Conservation (phyloP, 2,329 filamentous ascomycete genomes). For the Lecanicillium sp. region DNA sequence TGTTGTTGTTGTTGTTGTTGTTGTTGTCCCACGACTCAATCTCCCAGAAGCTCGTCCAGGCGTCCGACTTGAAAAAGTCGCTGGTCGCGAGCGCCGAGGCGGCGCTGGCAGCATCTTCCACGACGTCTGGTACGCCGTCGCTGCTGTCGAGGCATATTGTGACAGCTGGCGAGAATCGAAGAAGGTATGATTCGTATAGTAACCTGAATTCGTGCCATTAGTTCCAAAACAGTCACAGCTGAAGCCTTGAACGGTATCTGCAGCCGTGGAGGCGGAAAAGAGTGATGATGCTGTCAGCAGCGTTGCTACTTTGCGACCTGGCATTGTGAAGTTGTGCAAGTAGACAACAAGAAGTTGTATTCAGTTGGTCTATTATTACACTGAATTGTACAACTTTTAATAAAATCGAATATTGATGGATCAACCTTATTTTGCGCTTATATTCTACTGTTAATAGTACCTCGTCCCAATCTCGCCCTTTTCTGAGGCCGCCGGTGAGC, state of each 20-base stretch:
- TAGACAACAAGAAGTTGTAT: too few relatives aligned
- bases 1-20: conserved; percentile 28
- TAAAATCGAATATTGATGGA: too few relatives aligned
- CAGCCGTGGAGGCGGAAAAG: background rate
- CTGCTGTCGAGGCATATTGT: conserved; percentile 33
- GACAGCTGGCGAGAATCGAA: conserved; percentile 43
- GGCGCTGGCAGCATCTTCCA: conserved; percentile 24
- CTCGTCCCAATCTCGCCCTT: too few relatives aligned
- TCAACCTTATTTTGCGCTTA: too few relatives aligned
- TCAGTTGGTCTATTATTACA: too few relatives aligned
- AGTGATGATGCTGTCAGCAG: background rate
- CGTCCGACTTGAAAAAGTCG: conserved; percentile 31
- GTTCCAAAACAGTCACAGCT: conserved; percentile 44
- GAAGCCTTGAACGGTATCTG: conserved; percentile 21
- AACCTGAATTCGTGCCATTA: conserved; percentile 37
- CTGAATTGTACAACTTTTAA: too few relatives aligned
- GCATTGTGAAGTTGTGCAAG: conserved; percentile 1
- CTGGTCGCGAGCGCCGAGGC: conserved; percentile 28
- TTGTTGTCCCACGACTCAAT: conserved; percentile 32
- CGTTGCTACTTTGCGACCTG: background rate
- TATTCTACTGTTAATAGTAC: too few relatives aligned
- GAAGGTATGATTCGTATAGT: conserved; percentile 42
- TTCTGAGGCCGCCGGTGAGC: too few relatives aligned
- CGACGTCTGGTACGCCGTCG: conserved; percentile 25
- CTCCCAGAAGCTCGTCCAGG: conserved; percentile 25